Percentiles rank a stretch among this genome's conserved stretches.
phyloP scores from a whole-genome alignment of 345 rosid species.

The Raphanus sativus region DNA sequence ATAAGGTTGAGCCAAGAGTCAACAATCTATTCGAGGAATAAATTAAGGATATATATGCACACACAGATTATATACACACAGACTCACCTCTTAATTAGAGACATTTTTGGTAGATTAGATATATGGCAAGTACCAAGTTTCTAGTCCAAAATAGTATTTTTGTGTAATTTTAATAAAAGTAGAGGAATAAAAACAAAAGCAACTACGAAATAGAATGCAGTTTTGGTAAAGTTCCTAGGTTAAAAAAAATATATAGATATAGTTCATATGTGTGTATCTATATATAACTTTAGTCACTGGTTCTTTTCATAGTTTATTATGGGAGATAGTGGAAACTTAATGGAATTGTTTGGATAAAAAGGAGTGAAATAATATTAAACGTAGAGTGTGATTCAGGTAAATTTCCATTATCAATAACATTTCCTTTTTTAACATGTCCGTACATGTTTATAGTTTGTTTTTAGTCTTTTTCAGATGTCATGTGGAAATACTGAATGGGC shows the following conservation, averaged over 20 bases:
- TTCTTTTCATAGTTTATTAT: not conserved
- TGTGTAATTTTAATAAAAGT: slow-evolving; percentile 1
- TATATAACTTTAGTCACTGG: not conserved
- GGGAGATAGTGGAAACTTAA: slow-evolving; percentile 38
- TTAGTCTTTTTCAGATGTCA: slow-evolving; percentile 17
- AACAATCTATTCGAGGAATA: slow-evolving; percentile 45
- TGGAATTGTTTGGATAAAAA: slow-evolving; percentile 35
- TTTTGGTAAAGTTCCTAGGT: slow-evolving; percentile 38
- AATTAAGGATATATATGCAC: slow-evolving; percentile 30
- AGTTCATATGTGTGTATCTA: slow-evolving; percentile 3
- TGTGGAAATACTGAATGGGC: slow-evolving; percentile 23
- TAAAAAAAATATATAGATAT: slow-evolving; percentile 30
- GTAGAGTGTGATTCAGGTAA: slow-evolving; percentile 36
- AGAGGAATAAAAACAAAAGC: not conserved
- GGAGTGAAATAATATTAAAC: slow-evolving; percentile 27
- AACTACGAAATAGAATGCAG: slow-evolving; percentile 29
- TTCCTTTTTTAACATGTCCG: slow-evolving; percentile 38
- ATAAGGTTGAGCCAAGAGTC: slow-evolving; percentile 42
- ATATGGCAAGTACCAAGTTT: slow-evolving; percentile 18
- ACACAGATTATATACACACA: slow-evolving; percentile 6
- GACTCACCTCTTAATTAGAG: slow-evolving; percentile 35
- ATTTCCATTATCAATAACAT: slow-evolving; percentile 32
- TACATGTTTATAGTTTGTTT: slow-evolving; percentile 18
- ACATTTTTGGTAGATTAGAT: slow-evolving; percentile 27
- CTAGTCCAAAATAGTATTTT: slow-evolving; percentile 23